These are phyloP conservation scores for Stephania cephalantha DNA, from an alignment of 164 flowering plant species.

Conservation along the genomic window DNA sequence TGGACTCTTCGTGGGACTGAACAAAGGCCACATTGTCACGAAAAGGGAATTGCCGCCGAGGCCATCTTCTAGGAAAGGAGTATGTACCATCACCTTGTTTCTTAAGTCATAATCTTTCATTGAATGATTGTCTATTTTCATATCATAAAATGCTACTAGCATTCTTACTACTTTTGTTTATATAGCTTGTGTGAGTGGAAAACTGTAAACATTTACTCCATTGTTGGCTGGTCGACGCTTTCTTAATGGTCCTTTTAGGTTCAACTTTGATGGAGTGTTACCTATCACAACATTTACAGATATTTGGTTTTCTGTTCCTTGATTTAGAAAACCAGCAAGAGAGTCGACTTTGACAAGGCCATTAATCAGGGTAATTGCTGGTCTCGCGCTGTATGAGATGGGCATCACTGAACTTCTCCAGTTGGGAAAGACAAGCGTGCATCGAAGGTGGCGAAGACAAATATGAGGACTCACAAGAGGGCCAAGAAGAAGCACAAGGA, in stretches of 20 bases:
- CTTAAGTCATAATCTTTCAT: background rate
- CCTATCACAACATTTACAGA: background rate
- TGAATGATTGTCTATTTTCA: background rate
- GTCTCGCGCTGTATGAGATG: constrained; percentile 58
- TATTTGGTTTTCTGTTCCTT: background rate
- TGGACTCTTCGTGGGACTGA: constrained; percentile 64
- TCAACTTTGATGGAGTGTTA: background rate
- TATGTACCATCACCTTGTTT: constrained; percentile 12
- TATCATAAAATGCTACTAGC: background rate
- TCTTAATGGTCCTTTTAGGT: background rate
- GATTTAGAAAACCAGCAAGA: constrained; percentile 48
- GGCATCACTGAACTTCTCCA: constrained; percentile 60
- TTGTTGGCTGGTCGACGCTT: background rate
- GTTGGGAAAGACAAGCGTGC: constrained; percentile 61
- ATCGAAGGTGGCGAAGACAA: constrained; percentile 44
- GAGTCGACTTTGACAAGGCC: constrained; percentile 37
- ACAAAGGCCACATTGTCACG: constrained; percentile 54
- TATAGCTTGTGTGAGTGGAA: background rate
- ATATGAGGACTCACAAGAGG: constrained; percentile 52
- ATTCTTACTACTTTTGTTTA: background rate
- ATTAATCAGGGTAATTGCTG: constrained; percentile 55
- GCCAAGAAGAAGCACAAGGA: constrained; percentile 61
- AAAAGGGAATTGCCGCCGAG: constrained; percentile 46
- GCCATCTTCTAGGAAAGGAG: constrained; percentile 53
- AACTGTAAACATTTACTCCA: background rate